Base-by-base conservation (phyloP, 106 monocot species). In the Dioscorea zingiberensis region DNA sequence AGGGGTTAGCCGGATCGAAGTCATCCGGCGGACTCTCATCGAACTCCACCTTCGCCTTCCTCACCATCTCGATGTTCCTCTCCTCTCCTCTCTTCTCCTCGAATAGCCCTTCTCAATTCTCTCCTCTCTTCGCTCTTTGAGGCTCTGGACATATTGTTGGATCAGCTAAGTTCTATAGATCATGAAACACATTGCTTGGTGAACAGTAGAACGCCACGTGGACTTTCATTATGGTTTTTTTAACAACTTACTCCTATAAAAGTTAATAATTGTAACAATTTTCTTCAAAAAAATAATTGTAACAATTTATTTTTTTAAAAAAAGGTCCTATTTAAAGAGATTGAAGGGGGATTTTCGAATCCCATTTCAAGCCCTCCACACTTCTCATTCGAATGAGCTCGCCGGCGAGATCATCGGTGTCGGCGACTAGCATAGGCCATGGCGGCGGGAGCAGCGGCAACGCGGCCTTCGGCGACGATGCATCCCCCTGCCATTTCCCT, bases 1-100 rank as follows among this genome's bases (percentile, higher is more conserved):
- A 91, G 2, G 95, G 95, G 18, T 91, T 76, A 56, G 23, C 63
- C 62, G 81, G 95, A 60, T 95, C 95, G 74, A 95, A 83, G 60
- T 88, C 83, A 27, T 82, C 84, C 70, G 95, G 95, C 38, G 94
- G 87, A 25, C 64, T 49, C 76, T 95, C 95, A 51, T 95, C 95
- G 85, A 95, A 95, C 81, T 91, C 85, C 29, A 95, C 91, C 67
- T 80, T 83, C 72, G 85, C 83, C 79, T 85, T 91, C 58, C 91
- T 38, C 81, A 68, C 87, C 87, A 91, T 38, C 38, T 1, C 38
- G 38, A 38, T 10, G 38, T 8, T 87, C 91, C 90, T 91, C 63
- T 66, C 32, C 19, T 9, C 14, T 25, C 58, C 16, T 58, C 62
- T 62, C 38, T 38, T 38, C 38, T 38, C 44, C 60, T 38, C 27